Evolutionary conservation across 2,329 filamentous ascomycete species (phyloP).

Genomic region (Didymosphaeria variabile): DNA sequence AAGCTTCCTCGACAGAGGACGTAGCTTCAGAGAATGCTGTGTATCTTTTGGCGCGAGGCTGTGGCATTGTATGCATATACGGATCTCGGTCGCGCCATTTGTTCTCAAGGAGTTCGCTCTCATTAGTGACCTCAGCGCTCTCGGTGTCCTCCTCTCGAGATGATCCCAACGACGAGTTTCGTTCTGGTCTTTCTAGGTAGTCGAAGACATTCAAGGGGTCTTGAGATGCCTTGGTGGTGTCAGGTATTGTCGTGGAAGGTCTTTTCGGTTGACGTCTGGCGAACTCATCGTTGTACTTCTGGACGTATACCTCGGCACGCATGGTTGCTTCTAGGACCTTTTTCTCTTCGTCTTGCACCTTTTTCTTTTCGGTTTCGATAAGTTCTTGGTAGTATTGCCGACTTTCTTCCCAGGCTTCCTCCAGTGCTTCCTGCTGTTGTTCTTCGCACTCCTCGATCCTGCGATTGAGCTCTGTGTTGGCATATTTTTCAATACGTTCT

Average conservation of each 20-base stretch:
- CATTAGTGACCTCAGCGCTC: neutral
- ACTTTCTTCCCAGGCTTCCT: neutral
- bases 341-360: conserved; percentile 6
- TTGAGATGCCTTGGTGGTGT: neutral
- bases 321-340: conserved; percentile 2
- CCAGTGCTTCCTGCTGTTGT: conserved; percentile 3
- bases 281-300: conserved; percentile 8
- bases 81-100: conserved; percentile 3
- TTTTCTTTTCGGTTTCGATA: conserved; percentile 4
- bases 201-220: neutral
- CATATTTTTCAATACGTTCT: conserved; percentile 3
- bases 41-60: neutral
- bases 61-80: neutral
- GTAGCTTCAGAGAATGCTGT: neutral
- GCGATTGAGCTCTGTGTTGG: neutral
- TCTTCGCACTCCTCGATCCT: conserved; percentile 1
- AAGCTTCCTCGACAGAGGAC: neutral
- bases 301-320: conserved; percentile 3
- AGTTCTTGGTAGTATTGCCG: neutral
- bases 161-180: conserved; percentile 1
- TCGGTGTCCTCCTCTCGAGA: neutral
- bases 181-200: neutral
- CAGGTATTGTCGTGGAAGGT: neutral
- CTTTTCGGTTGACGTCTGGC: neutral
- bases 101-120: neutral